Base-by-base conservation (phyloP, 306 rosid species). In the Quillaja saponaria region DNA sequence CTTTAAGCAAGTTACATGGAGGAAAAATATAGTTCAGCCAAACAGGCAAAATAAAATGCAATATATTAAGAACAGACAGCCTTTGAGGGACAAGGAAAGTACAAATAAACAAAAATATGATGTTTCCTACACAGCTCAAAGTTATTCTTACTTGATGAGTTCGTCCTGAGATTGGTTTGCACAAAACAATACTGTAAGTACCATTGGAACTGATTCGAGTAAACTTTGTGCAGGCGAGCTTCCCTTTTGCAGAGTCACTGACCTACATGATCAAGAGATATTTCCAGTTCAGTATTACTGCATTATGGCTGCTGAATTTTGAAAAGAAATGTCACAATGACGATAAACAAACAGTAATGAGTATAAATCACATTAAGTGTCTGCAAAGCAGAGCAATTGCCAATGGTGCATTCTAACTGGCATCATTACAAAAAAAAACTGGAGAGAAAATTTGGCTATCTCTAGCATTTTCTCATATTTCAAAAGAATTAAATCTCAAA, bases 141-240 rank as follows among this genome's bases (percentile, higher is more conserved):
- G n/a, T n/a, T n/a, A n/a, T n/a, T n/a, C 76, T 49, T 73, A 87
- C 97, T 75, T 90, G 96, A 83, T 85, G 97, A 57, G 91, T 87
- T 49, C 97, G 83, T 51, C 96, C 97, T 19, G 91, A 85, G 70
- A 87, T 66, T 12, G 97, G 97, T 64, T 90, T 85, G 41, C 96
- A 90, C 67, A 71, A 71, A 67, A 90, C 96, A 64, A 85, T 64
- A 73, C 96, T 83, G 15, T 83, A 85, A 64, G 79, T 71, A 48
- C 96, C 96, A 55, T 81, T 63, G 9, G 84, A 66, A 76, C 82
- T 58, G 38, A 90, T 74, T 79, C 89, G 76, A 31, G 81, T 85
- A 78, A 87, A 90, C 66, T 85, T 90, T 18, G 96, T 85, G 65
- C 74, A 75, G 61, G 95, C 87, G 48, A 78, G 34, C 78, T 87